phyloP scores from a whole-genome alignment of 192 early-diverging fungal genomes.

The Spizellomyces sp. region DNA sequence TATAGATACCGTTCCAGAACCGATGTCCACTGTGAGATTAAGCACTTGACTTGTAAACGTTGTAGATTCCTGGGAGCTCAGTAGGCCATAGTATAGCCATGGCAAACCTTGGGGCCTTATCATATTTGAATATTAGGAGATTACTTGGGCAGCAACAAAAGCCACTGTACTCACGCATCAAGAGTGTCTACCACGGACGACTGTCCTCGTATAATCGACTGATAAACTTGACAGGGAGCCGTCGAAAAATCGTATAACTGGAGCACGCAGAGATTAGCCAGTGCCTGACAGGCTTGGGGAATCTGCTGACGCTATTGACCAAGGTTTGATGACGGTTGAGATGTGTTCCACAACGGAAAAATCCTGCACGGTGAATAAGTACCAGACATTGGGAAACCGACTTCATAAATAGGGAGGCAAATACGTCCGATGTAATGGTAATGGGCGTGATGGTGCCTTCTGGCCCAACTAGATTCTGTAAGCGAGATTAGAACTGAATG shows the following conservation, averaged over 20 bases:
- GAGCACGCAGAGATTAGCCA: constrained; percentile 55
- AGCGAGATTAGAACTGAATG: constrained; percentile 1
- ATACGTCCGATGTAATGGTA: constrained; percentile 26
- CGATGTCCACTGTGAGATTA: background rate
- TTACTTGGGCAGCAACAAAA: constrained; percentile 8
- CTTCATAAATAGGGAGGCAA: constrained; percentile 17
- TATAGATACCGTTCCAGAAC: background rate
- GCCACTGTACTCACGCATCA: background rate
- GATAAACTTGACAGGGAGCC: constrained; percentile 41
- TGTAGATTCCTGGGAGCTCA: background rate
- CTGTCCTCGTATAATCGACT: constrained; percentile 18
- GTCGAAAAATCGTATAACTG: constrained; percentile 42
- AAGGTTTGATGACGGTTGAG: too few relatives aligned
- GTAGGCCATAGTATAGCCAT: background rate
- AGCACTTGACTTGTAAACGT: constrained; percentile 1
- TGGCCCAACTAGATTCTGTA: constrained; percentile 20
- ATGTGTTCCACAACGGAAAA: too few relatives aligned
- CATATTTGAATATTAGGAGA: constrained; percentile 5
- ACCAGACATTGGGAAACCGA: constrained; percentile 28
- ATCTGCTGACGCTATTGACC: too few relatives aligned
- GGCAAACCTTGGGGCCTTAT: background rate
- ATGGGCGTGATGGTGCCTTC: constrained; percentile 18
- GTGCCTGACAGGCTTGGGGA: constrained; percentile 37
- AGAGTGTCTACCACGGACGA: constrained; percentile 7
- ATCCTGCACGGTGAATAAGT: background rate